Percentiles rank a stretch among this genome's conserved stretches.
Conservation (phyloP, 148 eudicot genomes). For the Nepenthes gracilis region DNA sequence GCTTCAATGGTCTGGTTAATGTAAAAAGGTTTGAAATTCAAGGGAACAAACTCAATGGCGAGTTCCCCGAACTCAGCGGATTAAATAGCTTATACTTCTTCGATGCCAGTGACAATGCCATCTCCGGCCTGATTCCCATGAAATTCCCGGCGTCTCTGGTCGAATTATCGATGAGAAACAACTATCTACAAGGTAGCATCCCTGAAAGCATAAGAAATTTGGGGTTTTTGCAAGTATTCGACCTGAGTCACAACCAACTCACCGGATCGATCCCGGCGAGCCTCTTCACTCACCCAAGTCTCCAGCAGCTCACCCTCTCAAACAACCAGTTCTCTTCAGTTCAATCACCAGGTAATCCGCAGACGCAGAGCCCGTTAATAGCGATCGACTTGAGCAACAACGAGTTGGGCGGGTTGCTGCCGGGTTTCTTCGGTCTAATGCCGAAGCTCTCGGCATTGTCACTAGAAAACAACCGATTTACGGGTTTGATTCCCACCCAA, state of each 20-base stretch:
- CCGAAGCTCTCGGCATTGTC: slow-evolving; percentile 54
- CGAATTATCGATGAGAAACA: slow-evolving; percentile 45
- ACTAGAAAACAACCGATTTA: slow-evolving; percentile 51
- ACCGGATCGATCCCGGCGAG: slow-evolving; percentile 45
- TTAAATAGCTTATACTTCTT: slow-evolving; percentile 29
- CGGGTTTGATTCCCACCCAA: slow-evolving; percentile 64
- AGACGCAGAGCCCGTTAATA: slow-evolving; percentile 27
- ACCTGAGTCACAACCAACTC: slow-evolving; percentile 64
- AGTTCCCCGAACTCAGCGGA: slow-evolving; percentile 54
- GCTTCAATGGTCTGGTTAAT: slow-evolving; percentile 27
- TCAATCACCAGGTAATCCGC: slow-evolving; percentile 13
- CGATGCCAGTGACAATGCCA: slow-evolving; percentile 47
- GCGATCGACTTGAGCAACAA: slow-evolving; percentile 68
- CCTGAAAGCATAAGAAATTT: slow-evolving; percentile 7
- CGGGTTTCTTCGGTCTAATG: slow-evolving; percentile 66
- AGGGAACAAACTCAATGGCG: slow-evolving; percentile 39
- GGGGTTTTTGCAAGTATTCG: slow-evolving; percentile 53
- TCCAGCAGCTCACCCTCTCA: slow-evolving; percentile 56
- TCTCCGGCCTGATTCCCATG: slow-evolving; percentile 46
- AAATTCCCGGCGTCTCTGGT: slow-evolving; percentile 35
- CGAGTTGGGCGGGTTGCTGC: slow-evolving; percentile 45
- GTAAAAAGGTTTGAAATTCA: slow-evolving; percentile 54
- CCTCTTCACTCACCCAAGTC: slow-evolving; percentile 49
- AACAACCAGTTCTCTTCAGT: slow-evolving; percentile 16
- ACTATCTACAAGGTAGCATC: slow-evolving; percentile 32